A percentile compares a stretch with the other conserved stretches of the same genome.
These are phyloP conservation scores for Beauveria varroae DNA, from an alignment of 2,329 filamentous ascomycete species.

Conservation along the genomic window DNA sequence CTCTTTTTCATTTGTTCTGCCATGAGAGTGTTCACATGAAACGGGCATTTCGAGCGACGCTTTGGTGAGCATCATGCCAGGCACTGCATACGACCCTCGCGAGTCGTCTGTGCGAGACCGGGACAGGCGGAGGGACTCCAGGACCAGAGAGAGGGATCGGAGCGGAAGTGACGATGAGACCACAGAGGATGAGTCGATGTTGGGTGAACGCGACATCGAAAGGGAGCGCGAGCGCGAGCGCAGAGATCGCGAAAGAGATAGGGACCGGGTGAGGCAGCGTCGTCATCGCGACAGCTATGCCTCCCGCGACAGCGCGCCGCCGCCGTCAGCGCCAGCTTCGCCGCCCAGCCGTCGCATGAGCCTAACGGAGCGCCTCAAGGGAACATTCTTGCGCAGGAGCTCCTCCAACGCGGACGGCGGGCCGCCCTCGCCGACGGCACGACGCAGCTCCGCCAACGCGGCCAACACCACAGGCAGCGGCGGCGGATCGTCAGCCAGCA, in stretches of 20 bases:
- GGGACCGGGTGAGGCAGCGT: conserved; percentile 14
- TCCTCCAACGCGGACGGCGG: conserved; percentile 19
- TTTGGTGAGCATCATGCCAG: conserved; percentile 4
- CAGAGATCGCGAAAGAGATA: conserved; percentile 17
- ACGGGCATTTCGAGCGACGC: not conserved
- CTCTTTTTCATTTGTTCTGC: not conserved
- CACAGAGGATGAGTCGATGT: not conserved
- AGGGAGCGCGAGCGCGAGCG: conserved; percentile 14
- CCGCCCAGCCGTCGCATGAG: conserved; percentile 31
- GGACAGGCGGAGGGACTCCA: conserved; percentile 13
- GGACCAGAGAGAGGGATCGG: conserved; percentile 10
- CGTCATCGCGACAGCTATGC: conserved; percentile 15
- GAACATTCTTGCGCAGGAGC: conserved; percentile 25
- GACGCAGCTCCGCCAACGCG: not conserved
- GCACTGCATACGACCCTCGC: not conserved
- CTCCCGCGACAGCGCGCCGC: not conserved
- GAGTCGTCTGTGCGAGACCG: conserved; percentile 11
- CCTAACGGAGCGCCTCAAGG: conserved; percentile 32
- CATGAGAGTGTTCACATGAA: not conserved
- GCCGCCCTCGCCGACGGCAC: conserved; percentile 20
- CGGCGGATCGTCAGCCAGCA: conserved; percentile 15
- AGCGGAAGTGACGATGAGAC: conserved; percentile 7
- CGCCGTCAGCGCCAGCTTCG: conserved; percentile 8
- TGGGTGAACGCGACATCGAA: conserved; percentile 13
- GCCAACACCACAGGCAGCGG: not conserved